Conservation (phyloP, 148 eudicot species). For the Chenopodium formosanum region DNA sequence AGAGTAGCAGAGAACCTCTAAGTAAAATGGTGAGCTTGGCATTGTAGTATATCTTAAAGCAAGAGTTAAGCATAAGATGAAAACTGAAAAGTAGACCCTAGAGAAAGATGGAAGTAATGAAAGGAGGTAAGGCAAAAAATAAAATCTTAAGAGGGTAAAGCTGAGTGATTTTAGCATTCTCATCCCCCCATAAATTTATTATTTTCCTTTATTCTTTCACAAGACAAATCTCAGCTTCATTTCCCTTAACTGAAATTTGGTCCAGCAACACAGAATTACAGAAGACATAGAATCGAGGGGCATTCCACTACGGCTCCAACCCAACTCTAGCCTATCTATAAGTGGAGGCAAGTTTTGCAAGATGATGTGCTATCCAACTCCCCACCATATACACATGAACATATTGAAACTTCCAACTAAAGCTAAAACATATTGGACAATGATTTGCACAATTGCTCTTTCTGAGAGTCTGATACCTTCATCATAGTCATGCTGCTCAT, state of each 20-base stretch:
- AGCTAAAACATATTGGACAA: background rate
- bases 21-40: background rate
- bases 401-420: too few relatives aligned
- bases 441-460: background rate
- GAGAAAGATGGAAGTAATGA: background rate
- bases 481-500: too few relatives aligned
- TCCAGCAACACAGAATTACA: background rate
- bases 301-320: background rate
- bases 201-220: background rate
- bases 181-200: background rate
- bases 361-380: background rate
- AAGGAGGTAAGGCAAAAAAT: background rate
- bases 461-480: too few relatives aligned
- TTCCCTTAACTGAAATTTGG: background rate
- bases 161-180: background rate
- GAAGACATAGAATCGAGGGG: background rate
- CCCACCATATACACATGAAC: background rate
- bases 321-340: background rate
- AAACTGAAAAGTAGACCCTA: background rate
- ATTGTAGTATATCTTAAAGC: background rate
- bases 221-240: background rate
- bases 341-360: background rate
- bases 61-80: background rate
- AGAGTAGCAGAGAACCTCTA: background rate
- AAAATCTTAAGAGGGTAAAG: background rate